These are phyloP conservation scores for Allium fistulosum DNA, from an alignment of 106 monocot species.

Conservation along the genomic window DNA sequence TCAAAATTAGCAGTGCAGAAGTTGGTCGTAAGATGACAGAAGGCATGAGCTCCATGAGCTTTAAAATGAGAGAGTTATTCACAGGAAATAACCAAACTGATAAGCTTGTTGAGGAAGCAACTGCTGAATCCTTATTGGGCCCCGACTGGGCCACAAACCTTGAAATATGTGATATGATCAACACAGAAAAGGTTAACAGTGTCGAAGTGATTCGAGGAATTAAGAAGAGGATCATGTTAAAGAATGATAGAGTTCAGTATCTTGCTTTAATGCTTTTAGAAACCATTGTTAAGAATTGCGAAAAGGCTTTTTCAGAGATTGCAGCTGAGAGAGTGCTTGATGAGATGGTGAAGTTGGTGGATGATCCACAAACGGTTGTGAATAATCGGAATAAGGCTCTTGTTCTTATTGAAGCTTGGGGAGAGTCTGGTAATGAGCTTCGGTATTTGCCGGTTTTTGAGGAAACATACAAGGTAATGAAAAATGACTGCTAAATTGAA, in stretches of 20 bases:
- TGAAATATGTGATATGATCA: slow-evolving; percentile 88
- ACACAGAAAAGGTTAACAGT: slow-evolving; percentile 61
- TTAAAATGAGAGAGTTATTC: slow-evolving; percentile 85
- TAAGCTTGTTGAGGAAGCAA: slow-evolving; percentile 87
- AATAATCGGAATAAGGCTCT: slow-evolving; percentile 90
- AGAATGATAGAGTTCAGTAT: slow-evolving; percentile 67
- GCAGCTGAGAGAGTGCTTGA: slow-evolving; percentile 94
- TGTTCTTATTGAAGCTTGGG: slow-evolving; percentile 88
- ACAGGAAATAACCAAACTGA: slow-evolving; percentile 69
- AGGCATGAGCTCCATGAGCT: slow-evolving; percentile 84
- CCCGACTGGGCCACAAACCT: slow-evolving; percentile 88
- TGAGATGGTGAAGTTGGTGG: slow-evolving; percentile 94
- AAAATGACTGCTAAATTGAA: not conserved
- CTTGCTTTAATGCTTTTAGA: slow-evolving; percentile 78
- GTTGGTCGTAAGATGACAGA: slow-evolving; percentile 57
- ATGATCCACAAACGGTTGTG: slow-evolving; percentile 85
- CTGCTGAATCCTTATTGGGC: slow-evolving; percentile 67
- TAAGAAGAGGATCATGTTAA: slow-evolving; percentile 78
- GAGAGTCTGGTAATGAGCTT: slow-evolving; percentile 75
- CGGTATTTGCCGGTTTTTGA: slow-evolving; percentile 90
- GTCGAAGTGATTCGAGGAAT: slow-evolving; percentile 75
- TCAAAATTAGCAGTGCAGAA: slow-evolving; percentile 63
- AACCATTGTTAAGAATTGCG: slow-evolving; percentile 89
- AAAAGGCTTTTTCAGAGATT: slow-evolving; percentile 93
- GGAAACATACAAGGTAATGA: slow-evolving; percentile 91